Conservation (phyloP, 768 basidiomycete genomes). For the Suillus subaureus region DNA sequence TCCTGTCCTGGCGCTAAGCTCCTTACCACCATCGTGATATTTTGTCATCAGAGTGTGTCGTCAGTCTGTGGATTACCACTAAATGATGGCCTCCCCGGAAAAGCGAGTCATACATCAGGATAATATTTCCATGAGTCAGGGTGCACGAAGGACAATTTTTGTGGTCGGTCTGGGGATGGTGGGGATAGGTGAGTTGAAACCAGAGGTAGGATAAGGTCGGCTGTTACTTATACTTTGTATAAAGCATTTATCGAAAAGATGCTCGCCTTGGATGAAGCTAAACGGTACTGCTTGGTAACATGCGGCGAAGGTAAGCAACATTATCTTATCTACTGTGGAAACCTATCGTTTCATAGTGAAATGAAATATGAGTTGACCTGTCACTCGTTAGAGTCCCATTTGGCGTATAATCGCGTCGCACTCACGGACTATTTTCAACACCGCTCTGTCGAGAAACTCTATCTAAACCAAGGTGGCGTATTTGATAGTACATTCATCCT, state of each 20-base stretch:
- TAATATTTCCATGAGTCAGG: neutral
- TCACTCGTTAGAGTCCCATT: slow-evolving; percentile 35
- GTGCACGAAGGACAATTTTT: slow-evolving; percentile 13
- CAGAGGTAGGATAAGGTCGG: neutral
- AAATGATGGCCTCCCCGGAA: slow-evolving; percentile 1
- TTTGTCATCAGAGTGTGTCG: neutral
- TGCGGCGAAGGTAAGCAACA: slow-evolving; percentile 54
- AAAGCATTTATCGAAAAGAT: slow-evolving; percentile 72
- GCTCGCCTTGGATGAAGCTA: slow-evolving; percentile 52
- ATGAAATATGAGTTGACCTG: slow-evolving; percentile 18
- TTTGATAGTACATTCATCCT: neutral
- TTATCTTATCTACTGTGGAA: neutral
- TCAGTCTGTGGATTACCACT: neutral
- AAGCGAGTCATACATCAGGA: neutral
- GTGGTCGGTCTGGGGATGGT: slow-evolving; percentile 63
- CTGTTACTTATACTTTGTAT: neutral
- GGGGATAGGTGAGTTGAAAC: slow-evolving; percentile 46
- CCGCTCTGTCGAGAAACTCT: slow-evolving; percentile 57
- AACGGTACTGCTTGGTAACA: slow-evolving; percentile 55
- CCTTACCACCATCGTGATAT: neutral
- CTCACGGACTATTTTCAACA: slow-evolving; percentile 66
- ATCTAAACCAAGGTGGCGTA: slow-evolving; percentile 51
- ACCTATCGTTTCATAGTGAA: slow-evolving; percentile 25
- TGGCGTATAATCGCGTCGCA: slow-evolving; percentile 55
- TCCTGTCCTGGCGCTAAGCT: neutral